phyloP scores from a whole-genome alignment of 257 asterid species.

The Solanum virginianum region DNA sequence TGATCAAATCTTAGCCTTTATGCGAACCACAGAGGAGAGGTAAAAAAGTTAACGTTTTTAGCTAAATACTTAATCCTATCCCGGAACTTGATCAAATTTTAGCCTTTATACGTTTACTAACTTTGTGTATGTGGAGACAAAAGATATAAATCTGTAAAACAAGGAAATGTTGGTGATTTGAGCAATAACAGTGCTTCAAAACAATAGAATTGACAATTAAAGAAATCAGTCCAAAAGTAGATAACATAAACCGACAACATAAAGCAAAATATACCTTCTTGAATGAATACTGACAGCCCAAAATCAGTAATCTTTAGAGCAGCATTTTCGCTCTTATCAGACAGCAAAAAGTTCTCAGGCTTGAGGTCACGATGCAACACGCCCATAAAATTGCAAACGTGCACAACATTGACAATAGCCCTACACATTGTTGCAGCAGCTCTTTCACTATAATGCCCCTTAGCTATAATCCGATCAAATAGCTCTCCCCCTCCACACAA shows the following conservation, averaged over 20 bases:
- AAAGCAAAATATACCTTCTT: constrained; percentile 35
- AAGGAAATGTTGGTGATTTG: not conserved
- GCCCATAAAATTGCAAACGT: constrained; percentile 76
- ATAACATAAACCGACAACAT: not conserved
- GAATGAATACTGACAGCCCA: constrained; percentile 68
- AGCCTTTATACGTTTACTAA: not conserved
- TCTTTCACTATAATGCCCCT: constrained; percentile 65
- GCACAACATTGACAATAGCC: constrained; percentile 61
- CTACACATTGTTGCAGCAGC: constrained; percentile 65
- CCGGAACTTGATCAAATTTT: not conserved
- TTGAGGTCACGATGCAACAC: constrained; percentile 77
- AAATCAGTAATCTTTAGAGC: constrained; percentile 67
- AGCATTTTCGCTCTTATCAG: constrained; percentile 48
- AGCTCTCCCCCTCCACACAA: constrained; percentile 80
- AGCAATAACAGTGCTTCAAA: not conserved
- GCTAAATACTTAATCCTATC: not conserved
- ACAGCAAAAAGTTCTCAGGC: constrained; percentile 71
- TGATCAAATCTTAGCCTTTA: not conserved
- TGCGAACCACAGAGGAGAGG: no score
- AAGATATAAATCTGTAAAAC: not conserved
- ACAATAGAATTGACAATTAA: not conserved
- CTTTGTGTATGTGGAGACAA: not conserved
- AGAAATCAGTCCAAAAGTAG: not conserved
- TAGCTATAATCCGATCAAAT: constrained; percentile 59
- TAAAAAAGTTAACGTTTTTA: no score